Evolutionary conservation across 805 yeast genomes (phyloP).

Genomic region (Debaryomyces hansenii): DNA sequence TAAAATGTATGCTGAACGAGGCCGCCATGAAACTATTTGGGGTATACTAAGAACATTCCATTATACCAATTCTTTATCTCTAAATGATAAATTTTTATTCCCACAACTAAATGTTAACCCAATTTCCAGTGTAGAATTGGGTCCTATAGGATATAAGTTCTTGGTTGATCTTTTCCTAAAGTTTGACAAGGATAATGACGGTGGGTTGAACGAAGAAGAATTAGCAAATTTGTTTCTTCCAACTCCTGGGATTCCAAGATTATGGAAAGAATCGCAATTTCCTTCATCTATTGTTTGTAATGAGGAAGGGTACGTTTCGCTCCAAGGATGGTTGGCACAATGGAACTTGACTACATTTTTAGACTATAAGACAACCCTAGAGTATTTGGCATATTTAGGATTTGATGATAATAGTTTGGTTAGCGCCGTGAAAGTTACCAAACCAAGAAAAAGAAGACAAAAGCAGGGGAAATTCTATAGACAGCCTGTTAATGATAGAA

Average conservation of each 20-base stretch:
- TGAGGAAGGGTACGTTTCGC: constrained; percentile 83
- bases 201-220: constrained; percentile 82
- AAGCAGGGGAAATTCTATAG: constrained; percentile 64
- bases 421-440: constrained; percentile 66
- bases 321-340: constrained; percentile 98
- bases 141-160: constrained; percentile 90
- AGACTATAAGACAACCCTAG: constrained; percentile 80
- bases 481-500: constrained; percentile 72
- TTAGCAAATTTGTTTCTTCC: constrained; percentile 70
- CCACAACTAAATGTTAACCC: constrained; percentile 77
- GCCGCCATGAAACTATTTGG: constrained; percentile 97
- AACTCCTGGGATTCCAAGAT: constrained; percentile 88
- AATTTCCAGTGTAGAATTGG: constrained; percentile 80
- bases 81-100: constrained; percentile 73
- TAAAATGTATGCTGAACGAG: constrained; percentile 82
- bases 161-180: constrained; percentile 84
- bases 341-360: constrained; percentile 96
- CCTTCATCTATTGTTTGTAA: constrained; percentile 88
- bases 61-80: constrained; percentile 87
- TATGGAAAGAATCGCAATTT: constrained; percentile 84
- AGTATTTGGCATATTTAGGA: constrained; percentile 87
- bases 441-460: constrained; percentile 70
- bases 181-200: constrained; percentile 95
- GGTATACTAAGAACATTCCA: constrained; percentile 85
- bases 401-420: constrained; percentile 55